phyloP scores from a whole-genome alignment of 768 basidiomycete species.

The Lactarius indigo region DNA sequence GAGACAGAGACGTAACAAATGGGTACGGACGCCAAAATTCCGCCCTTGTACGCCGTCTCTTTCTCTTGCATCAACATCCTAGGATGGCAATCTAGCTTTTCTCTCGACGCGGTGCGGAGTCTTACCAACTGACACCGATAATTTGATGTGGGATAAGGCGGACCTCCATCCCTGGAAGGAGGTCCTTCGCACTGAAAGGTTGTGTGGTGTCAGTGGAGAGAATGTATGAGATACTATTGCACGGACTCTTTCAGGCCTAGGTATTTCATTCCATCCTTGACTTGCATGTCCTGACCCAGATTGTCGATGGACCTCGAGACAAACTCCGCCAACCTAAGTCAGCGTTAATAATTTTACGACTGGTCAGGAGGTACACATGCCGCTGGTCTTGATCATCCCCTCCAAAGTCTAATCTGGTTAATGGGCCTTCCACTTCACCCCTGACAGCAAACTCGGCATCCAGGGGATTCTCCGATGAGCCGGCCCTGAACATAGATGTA shows the following conservation, averaged over 20 bases:
- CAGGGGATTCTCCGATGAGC: neutral
- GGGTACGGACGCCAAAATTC: constrained; percentile 54
- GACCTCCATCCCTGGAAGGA: constrained; percentile 67
- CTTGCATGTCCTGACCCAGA: constrained; percentile 48
- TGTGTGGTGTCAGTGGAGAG: constrained; percentile 7
- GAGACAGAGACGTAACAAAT: neutral
- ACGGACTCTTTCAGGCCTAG: constrained; percentile 50
- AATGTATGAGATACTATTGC: neutral
- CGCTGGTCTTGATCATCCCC: constrained; percentile 54
- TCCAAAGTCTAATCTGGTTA: constrained; percentile 52
- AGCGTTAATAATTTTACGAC: neutral
- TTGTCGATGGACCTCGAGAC: constrained; percentile 59
- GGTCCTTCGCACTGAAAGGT: constrained; percentile 43
- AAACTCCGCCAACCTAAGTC: constrained; percentile 55
- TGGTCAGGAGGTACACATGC: constrained; percentile 30
- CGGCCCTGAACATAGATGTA: neutral
- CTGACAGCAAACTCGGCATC: constrained; percentile 39
- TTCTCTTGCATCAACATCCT: constrained; percentile 70
- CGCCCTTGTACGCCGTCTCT: constrained; percentile 46
- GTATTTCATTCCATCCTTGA: constrained; percentile 48
- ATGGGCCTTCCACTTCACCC: constrained; percentile 48
- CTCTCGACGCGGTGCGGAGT: neutral
- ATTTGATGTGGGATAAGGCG: constrained; percentile 69
- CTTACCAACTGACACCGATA: constrained; percentile 71
- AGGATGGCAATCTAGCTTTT: too few relatives aligned